phyloP scores from a whole-genome alignment of 2,329 filamentous ascomycete genomes.

The Alternaria sp. region DNA sequence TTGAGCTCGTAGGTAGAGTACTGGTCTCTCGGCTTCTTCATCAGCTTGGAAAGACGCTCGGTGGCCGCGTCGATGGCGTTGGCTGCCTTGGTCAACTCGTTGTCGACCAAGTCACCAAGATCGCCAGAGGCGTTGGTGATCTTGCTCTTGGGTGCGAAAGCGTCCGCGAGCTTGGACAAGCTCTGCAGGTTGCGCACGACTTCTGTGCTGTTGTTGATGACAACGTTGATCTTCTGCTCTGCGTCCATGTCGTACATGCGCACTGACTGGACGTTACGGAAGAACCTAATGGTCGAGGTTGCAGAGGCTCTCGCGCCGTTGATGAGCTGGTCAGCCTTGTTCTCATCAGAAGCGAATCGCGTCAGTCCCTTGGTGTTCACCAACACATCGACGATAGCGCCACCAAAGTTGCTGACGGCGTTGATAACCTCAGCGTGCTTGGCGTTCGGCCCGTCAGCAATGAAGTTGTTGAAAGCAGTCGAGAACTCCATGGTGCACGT shows the following conservation, averaged over 20 bases:
- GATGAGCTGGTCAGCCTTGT: constrained; percentile 86
- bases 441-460: constrained; percentile 92
- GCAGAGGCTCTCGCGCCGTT: constrained; percentile 84
- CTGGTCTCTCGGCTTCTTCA: constrained; percentile 93
- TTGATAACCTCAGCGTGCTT: constrained; percentile 91
- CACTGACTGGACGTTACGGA: constrained; percentile 92
- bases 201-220: constrained; percentile 96
- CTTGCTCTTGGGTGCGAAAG: constrained; percentile 89
- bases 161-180: constrained; percentile 90
- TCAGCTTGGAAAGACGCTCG: constrained; percentile 85
- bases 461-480: constrained; percentile 97
- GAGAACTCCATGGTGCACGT: constrained; percentile 96
- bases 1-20: constrained; percentile 96
- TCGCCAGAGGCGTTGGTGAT: constrained; percentile 80
- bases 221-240: constrained; percentile 92
- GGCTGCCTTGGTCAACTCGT: constrained; percentile 89
- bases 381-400: constrained; percentile 89
- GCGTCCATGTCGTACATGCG: constrained; percentile 88
- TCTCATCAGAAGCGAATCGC: constrained; percentile 92
- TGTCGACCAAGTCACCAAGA: constrained; percentile 89
- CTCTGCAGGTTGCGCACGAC: constrained; percentile 93
- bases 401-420: constrained; percentile 86
- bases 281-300: constrained; percentile 88
- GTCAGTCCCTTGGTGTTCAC: constrained; percentile 96
- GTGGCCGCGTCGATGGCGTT: constrained; percentile 94